Evolutionary conservation across 179 eudicot species (phyloP).

Genomic region (Pouteria campechiana): DNA sequence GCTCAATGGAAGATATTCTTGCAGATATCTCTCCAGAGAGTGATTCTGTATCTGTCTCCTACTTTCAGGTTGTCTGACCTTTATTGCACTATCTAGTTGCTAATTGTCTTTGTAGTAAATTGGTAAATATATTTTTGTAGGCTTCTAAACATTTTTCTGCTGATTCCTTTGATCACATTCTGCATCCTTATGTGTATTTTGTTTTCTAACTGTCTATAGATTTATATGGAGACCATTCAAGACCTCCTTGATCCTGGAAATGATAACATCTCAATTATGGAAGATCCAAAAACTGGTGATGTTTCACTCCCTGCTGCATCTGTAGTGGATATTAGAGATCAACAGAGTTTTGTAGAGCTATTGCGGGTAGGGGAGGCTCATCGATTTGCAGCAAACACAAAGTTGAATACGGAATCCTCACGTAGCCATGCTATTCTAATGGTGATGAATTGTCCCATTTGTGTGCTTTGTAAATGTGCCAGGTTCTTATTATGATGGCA

Average conservation of each 20-base stretch:
- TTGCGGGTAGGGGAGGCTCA: constrained; percentile 78
- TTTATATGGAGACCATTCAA: constrained; percentile 88
- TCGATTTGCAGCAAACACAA: constrained; percentile 92
- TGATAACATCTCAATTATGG: constrained; percentile 65
- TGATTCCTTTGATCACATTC: neutral
- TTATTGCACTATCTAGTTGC: neutral
- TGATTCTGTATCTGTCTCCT: constrained; percentile 59
- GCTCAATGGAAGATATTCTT: constrained; percentile 88
- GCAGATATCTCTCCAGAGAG: constrained; percentile 48
- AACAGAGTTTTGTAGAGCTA: constrained; percentile 58
- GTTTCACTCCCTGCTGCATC: constrained; percentile 78
- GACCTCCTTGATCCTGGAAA: constrained; percentile 80
- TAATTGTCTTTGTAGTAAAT: neutral
- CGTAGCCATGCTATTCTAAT: constrained; percentile 90
- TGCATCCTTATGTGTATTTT: neutral
- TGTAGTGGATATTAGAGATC: constrained; percentile 59
- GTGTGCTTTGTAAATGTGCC: no score
- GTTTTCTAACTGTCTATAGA: constrained; percentile 31
- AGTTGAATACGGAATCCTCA: constrained; percentile 89
- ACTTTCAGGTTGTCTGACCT: constrained; percentile 54
- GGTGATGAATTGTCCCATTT: constrained; percentile 21
- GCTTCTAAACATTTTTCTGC: neutral
- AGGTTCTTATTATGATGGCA: no score
- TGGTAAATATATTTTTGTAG: neutral
- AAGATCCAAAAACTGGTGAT: constrained; percentile 84